phyloP scores from a whole-genome alignment of 176 grass and related monocot genomes.

The Raddia distichophylla region DNA sequence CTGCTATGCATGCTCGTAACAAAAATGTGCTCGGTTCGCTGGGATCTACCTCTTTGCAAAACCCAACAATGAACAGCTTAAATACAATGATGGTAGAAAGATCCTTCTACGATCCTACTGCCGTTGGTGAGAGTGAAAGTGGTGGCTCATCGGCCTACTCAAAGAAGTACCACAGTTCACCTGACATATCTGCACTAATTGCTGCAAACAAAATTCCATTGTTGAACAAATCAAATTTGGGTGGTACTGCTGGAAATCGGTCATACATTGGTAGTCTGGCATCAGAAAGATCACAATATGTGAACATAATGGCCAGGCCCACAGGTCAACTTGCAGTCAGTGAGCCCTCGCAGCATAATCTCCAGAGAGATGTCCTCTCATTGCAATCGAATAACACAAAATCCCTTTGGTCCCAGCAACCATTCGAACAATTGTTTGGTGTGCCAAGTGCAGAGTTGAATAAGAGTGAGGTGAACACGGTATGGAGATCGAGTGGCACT shows the following conservation, averaged over 20 bases:
- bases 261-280: constrained; percentile 43
- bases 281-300: constrained; percentile 47
- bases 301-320: constrained; percentile 30
- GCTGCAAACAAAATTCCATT: constrained; percentile 45
- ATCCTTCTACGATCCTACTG: constrained; percentile 52
- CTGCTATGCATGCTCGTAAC: constrained; percentile 30
- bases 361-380: constrained; percentile 42
- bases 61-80: constrained; percentile 33
- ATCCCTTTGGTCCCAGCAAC: constrained; percentile 69
- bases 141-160: constrained; percentile 35
- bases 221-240: constrained; percentile 50
- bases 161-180: constrained; percentile 83
- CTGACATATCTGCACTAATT: constrained; percentile 63
- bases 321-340: constrained; percentile 30
- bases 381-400: constrained; percentile 37
- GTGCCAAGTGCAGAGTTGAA: constrained; percentile 18
- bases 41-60: constrained; percentile 43
- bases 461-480: constrained; percentile 5
- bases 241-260: constrained; percentile 38
- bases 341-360: constrained; percentile 30
- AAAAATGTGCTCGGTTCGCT: constrained; percentile 47
- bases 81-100: constrained; percentile 35
- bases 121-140: constrained; percentile 44
- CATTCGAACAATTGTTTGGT: constrained; percentile 70
- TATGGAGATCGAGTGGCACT: constrained; percentile 7